These are phyloP conservation scores for Saccharomycopsis selenospora DNA, from an alignment of 805 yeast species.

Conservation along the genomic window DNA sequence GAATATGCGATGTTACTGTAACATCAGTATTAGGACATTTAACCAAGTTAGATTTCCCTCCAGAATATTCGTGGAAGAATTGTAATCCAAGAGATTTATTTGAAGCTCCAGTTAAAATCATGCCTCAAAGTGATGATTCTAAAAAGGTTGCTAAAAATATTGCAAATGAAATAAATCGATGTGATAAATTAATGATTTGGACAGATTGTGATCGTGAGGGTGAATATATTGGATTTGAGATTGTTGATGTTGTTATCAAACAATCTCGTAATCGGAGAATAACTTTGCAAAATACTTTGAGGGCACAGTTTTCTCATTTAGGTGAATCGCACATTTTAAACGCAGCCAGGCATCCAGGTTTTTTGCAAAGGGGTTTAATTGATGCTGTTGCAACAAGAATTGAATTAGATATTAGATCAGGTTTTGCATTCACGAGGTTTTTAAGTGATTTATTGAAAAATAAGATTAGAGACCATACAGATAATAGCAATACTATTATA, in stretches of 20 bases:
- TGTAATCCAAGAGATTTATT: conserved; percentile 60
- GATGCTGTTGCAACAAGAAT: conserved; percentile 81
- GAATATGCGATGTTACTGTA: conserved; percentile 75
- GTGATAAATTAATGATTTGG: conserved; percentile 80
- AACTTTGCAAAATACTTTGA: conserved; percentile 42
- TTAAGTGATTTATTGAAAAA: conserved; percentile 48
- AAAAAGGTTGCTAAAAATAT: conserved; percentile 58
- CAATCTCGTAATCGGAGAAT: conserved; percentile 39
- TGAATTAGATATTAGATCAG: conserved; percentile 84
- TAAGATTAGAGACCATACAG: conserved; percentile 21
- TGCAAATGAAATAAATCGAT: conserved; percentile 48
- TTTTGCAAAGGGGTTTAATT: conserved; percentile 60
- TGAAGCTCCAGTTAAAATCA: conserved; percentile 55
- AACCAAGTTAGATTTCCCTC: conserved; percentile 55
- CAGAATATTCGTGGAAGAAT: conserved; percentile 56
- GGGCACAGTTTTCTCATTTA: conserved; percentile 85
- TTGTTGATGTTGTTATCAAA: conserved; percentile 58
- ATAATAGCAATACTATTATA: conserved; percentile 29
- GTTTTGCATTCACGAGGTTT: conserved; percentile 80
- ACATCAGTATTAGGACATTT: conserved; percentile 82
- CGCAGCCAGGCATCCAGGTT: conserved; percentile 67
- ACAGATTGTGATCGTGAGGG: conserved; percentile 99
- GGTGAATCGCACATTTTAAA: conserved; percentile 64
- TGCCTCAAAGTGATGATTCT: conserved; percentile 34
- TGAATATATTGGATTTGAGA: conserved; percentile 84